Base-by-base conservation (phyloP, 2,329 filamentous ascomycete genomes). In the Curvularia lunata region DNA sequence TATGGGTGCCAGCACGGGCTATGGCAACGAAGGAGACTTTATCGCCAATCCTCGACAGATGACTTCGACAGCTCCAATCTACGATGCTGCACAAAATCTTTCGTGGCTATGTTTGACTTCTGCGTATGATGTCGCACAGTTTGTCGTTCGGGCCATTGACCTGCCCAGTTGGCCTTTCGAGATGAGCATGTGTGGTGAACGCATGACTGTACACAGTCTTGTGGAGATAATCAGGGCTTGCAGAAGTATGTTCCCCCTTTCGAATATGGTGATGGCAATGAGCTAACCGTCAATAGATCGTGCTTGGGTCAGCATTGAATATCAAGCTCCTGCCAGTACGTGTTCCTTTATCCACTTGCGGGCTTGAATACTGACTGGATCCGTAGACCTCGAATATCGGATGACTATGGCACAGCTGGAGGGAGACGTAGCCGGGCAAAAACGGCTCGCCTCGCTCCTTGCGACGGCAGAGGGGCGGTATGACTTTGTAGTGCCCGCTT, bases 401-500 rank as follows among this genome's bases (percentile, higher is more conserved):
- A 81, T 85, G 53, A 83, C 67, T 1, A 54, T 75, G 45, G 79
- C 78, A 13, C 69, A 71, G 45, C 64, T 67, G n/a, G 64, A 52
- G 23, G 66, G 69, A 18, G 73, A 80, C 42, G 46, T 66, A 1
- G 59, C 68, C 13, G 69, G 73, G 48, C 77, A 80, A 58, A 70
- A 74, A 56, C 78, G 78, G 4, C 66, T 89, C 48, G 83, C 87
- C 57, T 81, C 87, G 30, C 82, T 91, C 23, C 80, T 90, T 37
- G 88, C 87, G 30, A 91, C 89, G 0, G 85, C 85, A 18, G 84
- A 89, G 61, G 86, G 88, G 2, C 83, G 86, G 9, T 92, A 90
- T 68, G 85, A 88, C 61, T 89, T 90, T 65, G 77, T 79, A 3
- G 77, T 83, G 12, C 76, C 85, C 1, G 72, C 67, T 2, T 88